A percentile compares a stretch with the other conserved stretches of the same genome.
These are phyloP conservation scores for Plasmodium blacklocki DNA, from an alignment of 169 alveolate species.

Conservation along the genomic window DNA sequence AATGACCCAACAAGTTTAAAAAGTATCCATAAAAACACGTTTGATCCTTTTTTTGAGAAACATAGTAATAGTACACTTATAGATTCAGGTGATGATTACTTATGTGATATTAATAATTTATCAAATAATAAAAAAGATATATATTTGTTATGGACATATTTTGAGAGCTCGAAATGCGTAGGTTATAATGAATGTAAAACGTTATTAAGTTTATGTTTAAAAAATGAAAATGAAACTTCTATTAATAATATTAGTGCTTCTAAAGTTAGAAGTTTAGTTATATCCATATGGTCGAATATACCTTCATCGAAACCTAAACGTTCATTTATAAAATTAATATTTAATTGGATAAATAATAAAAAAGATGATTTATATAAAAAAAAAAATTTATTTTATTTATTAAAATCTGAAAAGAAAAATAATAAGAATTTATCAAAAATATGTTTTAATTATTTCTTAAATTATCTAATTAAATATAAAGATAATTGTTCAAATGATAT, in stretches of 20 bases:
- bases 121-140: background rate
- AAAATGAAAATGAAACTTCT: constrained; percentile 36
- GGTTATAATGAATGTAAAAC: constrained; percentile 64
- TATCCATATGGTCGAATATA: constrained; percentile 58
- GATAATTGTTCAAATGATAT: constrained; percentile 67
- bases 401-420: constrained; percentile 28
- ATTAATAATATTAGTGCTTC: constrained; percentile 11
- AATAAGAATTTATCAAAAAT: constrained; percentile 21
- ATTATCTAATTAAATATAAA: constrained; percentile 39
- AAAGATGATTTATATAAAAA: constrained; percentile 39
- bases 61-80: constrained; percentile 20
- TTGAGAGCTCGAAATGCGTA: constrained; percentile 26
- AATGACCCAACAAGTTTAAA: too few species aligned
- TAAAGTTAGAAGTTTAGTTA: constrained; percentile 32
- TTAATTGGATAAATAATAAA: constrained; percentile 61
- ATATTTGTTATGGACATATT: constrained; percentile 7
- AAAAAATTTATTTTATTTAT: constrained; percentile 38
- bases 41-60: constrained; percentile 33
- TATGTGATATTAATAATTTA: constrained; percentile 1
- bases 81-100: constrained; percentile 38
- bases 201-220: constrained; percentile 42
- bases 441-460: constrained; percentile 41
- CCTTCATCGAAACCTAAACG: constrained; percentile 46
- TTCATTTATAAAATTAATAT: constrained; percentile 35
- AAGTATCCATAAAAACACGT: background rate